phyloP scores from a whole-genome alignment of 1,284 basidiomycete species.

The Cryptococcus jaspeensis region DNA sequence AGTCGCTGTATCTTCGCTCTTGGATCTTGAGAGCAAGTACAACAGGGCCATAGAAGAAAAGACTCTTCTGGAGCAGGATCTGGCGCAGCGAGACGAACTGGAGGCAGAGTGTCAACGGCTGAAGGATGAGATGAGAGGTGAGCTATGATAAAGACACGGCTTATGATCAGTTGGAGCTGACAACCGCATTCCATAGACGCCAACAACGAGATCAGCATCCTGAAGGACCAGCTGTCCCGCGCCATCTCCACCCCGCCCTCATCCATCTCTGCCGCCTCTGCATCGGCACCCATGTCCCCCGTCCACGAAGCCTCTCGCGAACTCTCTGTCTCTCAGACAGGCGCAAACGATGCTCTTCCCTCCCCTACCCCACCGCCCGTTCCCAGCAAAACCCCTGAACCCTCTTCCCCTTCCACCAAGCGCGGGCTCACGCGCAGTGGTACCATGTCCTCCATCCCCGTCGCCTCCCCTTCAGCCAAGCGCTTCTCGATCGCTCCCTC shows the following conservation, averaged over 20 bases:
- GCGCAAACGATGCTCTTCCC: constrained; percentile 3
- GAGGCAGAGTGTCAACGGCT: constrained; percentile 91
- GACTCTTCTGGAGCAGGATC: constrained; percentile 92
- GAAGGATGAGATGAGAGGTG: constrained; percentile 90
- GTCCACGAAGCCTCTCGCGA: constrained; percentile 23
- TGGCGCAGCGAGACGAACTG: constrained; percentile 83
- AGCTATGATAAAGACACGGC: constrained; percentile 21
- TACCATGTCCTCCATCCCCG: constrained; percentile 51
- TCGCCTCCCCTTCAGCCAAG: constrained; percentile 24
- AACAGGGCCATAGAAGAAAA: constrained; percentile 91
- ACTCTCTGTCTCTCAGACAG: not conserved
- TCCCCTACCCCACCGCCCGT: constrained; percentile 12
- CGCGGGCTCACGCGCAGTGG: constrained; percentile 19
- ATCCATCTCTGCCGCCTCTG: constrained; percentile 18
- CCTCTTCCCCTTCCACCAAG: constrained; percentile 8
- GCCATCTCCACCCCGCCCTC: constrained; percentile 40
- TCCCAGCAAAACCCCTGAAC: constrained; percentile 2
- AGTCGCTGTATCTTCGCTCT: constrained; percentile 84
- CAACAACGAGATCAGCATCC: constrained; percentile 76
- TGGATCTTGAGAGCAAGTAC: constrained; percentile 89
- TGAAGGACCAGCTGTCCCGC: constrained; percentile 64
- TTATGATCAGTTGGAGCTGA: not conserved
- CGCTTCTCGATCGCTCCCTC: constrained; percentile 21
- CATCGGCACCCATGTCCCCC: constrained; percentile 37
- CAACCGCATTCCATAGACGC: constrained; percentile 49